Evolutionary conservation across 768 basidiomycete genomes (phyloP), one percentile per base, ranked within the genome.

Genomic region (Leccinum variicolor): DNA sequence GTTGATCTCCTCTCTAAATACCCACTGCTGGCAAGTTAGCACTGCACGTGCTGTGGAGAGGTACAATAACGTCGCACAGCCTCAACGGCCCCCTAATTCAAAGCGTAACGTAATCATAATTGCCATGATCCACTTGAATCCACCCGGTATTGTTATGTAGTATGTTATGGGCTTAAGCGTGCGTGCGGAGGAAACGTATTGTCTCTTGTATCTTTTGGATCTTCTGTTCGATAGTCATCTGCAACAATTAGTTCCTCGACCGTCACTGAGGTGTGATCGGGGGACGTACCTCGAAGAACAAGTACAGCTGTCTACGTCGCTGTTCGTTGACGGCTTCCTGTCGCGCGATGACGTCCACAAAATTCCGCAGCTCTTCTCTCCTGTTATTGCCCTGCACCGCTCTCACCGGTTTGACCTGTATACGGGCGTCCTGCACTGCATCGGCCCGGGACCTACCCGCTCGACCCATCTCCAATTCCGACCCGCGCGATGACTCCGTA

Each of bases 161-260:
- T 17, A 28, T 15, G 26, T 49, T n/a, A n/a, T n/a, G n/a, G n/a
- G 48, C n/a, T n/a, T 11, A 29, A n/a, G 50, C 33, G 31, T 66
- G 58, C 50, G 57, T 59, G 33, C 62, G 75, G 19, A 84, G 68
- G 53, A 69, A 71, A 33, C 70, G 73, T 58, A 84, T 76, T 7
- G 80, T 70, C 59, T 81, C 80, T 50, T 79, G 65, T 25, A 85
- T 86, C 58, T 77, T 77, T 54, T 74, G 62, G 1, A 85, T 62
- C 61, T 85, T 84, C 43, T 82, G 74, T 26, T 84, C 71, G 3
- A 84, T 80, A 3, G 82, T 69, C 77, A 86, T 79, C 85, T 85
- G 56, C n/a, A 15, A 57, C 61, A 43, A 43, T 19, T 11, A 43
- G n/a, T 39, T n/a, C 14, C 17, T 8, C 39, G 19, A 15, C 17